A percentile compares a stretch with the other conserved stretches of the same genome.
Conservation (phyloP, 805 yeast genomes). For the Cyberlindnera meyerae region DNA sequence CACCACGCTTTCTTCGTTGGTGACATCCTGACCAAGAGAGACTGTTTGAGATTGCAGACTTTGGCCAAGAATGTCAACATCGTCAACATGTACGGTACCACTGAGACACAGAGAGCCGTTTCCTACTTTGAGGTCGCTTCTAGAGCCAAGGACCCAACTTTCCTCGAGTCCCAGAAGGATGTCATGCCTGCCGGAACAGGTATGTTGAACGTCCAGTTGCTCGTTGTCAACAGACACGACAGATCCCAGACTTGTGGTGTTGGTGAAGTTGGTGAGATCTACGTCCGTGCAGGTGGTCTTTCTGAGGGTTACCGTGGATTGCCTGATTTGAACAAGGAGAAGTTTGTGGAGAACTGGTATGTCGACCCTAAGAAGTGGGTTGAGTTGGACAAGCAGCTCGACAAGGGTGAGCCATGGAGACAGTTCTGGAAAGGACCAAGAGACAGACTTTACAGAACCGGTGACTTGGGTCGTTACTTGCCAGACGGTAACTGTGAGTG, state of each 20-base stretch:
- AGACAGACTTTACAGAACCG: slow-evolving; percentile 93
- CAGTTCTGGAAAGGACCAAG: slow-evolving; percentile 88
- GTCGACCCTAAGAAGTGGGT: slow-evolving; percentile 62
- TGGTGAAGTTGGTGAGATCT: slow-evolving; percentile 98
- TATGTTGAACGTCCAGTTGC: slow-evolving; percentile 89
- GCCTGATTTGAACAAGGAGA: slow-evolving; percentile 82
- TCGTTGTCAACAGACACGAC: slow-evolving; percentile 90
- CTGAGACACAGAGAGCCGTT: slow-evolving; percentile 98
- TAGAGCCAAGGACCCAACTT: slow-evolving; percentile 59
- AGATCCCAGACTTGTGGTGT: slow-evolving; percentile 91
- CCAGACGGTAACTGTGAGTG: slow-evolving; percentile 98
- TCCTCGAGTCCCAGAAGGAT: slow-evolving; percentile 81
- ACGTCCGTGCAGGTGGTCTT: slow-evolving; percentile 96
- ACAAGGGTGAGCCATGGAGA: slow-evolving; percentile 57
- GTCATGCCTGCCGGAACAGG: slow-evolving; percentile 99
- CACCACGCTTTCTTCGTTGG: slow-evolving; percentile 99
- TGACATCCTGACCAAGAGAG: slow-evolving; percentile 94
- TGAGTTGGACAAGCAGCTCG: slow-evolving; percentile 43
- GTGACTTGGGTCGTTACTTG: slow-evolving; percentile 92
- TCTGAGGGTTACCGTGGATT: slow-evolving; percentile 94
- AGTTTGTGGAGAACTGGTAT: slow-evolving; percentile 91
- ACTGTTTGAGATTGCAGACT: slow-evolving; percentile 87
- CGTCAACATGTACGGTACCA: slow-evolving; percentile 98
- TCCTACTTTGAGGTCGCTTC: slow-evolving; percentile 88
- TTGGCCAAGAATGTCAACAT: slow-evolving; percentile 85